Percentiles rank a stretch among this genome's conserved stretches.
These are phyloP conservation scores for Macrolepiota dolichaula DNA, from an alignment of 768 basidiomycete species.

Conservation along the genomic window DNA sequence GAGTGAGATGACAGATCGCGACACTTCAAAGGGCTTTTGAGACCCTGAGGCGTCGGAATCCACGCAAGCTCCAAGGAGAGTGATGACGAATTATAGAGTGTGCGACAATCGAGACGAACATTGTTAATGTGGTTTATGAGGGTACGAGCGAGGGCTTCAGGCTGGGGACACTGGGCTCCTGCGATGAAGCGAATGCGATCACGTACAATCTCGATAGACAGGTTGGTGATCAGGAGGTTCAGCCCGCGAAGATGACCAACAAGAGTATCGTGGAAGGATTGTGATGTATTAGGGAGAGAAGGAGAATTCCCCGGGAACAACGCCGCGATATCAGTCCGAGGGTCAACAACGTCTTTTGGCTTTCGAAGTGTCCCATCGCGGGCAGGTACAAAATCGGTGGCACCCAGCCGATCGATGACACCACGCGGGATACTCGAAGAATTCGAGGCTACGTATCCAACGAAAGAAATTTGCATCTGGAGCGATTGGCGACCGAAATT, in stretches of 20 bases:
- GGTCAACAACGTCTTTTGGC: conserved; percentile 29
- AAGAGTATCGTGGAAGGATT: conserved; percentile 10
- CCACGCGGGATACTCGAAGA: conserved; percentile 21
- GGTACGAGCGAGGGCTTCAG: not conserved
- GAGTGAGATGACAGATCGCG: conserved; percentile 19
- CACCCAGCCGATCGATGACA: conserved; percentile 21
- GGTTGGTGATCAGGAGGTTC: conserved; percentile 22
- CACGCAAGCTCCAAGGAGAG: conserved; percentile 20
- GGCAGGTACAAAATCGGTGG: conserved; percentile 24
- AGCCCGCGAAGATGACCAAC: conserved; percentile 19
- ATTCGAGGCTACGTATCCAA: conserved; percentile 17
- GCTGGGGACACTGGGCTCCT: not conserved
- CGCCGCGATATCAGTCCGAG: conserved; percentile 23
- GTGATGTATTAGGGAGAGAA: conserved; percentile 13
- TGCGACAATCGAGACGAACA: not conserved
- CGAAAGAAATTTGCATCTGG: conserved; percentile 3
- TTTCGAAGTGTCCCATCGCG: conserved; percentile 15
- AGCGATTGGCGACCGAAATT: conserved; percentile 9
- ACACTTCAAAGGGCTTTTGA: conserved; percentile 26
- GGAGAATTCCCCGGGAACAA: conserved; percentile 21
- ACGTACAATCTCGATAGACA: conserved; percentile 28
- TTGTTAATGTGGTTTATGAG: conserved; percentile 1
- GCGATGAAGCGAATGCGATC: conserved; percentile 35
- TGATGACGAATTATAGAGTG: not conserved
- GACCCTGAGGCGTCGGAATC: conserved; percentile 35